Conservation (phyloP, 2,329 filamentous ascomycete genomes). For the Paraphaeosphaeria sporulosa region DNA sequence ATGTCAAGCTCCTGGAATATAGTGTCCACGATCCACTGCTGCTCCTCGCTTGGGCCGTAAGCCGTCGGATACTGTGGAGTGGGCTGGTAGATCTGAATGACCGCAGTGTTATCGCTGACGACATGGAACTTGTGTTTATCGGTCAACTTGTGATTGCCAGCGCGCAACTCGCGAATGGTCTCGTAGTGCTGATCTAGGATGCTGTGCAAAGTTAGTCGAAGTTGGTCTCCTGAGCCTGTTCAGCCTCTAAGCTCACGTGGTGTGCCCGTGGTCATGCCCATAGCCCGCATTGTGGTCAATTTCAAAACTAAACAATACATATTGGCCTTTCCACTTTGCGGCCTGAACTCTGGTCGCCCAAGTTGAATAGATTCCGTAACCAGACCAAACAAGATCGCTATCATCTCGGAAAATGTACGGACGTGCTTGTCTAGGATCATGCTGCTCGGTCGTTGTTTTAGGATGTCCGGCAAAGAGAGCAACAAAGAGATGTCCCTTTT, state of each 20-base stretch:
- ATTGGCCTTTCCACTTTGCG: constrained; percentile 58
- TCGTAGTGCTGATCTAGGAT: constrained; percentile 64
- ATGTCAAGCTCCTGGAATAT: constrained; percentile 59
- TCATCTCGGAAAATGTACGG: constrained; percentile 65
- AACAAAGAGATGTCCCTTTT: constrained; percentile 56
- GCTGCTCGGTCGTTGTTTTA: constrained; percentile 36
- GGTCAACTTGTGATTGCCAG: constrained; percentile 54
- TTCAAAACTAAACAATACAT: constrained; percentile 63
- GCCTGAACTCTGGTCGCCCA: constrained; percentile 64
- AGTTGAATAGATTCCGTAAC: constrained; percentile 61
- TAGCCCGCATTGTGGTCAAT: constrained; percentile 47
- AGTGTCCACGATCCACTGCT: constrained; percentile 65
- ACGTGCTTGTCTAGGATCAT: constrained; percentile 60
- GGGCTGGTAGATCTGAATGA: constrained; percentile 64
- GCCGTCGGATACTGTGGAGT: constrained; percentile 44
- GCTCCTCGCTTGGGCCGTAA: constrained; percentile 57
- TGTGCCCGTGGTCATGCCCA: constrained; percentile 19
- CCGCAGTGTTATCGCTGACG: constrained; percentile 60
- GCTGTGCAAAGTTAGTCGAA: background rate
- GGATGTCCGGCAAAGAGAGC: constrained; percentile 43
- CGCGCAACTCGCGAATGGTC: constrained; percentile 61
- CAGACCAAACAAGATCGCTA: constrained; percentile 66
- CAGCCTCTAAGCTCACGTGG: constrained; percentile 5
- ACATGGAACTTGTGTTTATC: constrained; percentile 64
- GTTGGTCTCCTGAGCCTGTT: background rate